phyloP scores from a whole-genome alignment of 371 early-diverging fungal genomes.

The Globomyces sp. region DNA sequence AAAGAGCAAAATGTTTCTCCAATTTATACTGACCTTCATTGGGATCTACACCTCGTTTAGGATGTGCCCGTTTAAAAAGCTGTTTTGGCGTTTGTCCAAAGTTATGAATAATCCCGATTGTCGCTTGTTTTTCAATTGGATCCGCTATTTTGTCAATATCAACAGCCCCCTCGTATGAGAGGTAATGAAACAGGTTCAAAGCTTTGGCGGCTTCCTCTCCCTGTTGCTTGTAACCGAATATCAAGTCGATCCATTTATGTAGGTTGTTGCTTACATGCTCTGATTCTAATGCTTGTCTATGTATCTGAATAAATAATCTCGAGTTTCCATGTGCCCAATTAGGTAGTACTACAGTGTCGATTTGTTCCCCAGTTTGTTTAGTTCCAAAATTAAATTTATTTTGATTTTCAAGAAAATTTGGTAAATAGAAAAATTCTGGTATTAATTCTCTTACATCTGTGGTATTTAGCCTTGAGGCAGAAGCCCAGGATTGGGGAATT shows the following conservation, averaged over 20 bases:
- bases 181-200: constrained; percentile 79
- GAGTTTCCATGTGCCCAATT: constrained; percentile 84
- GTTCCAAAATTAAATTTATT: constrained; percentile 44
- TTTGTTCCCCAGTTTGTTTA: constrained; percentile 70
- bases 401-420: constrained; percentile 30
- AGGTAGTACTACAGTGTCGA: constrained; percentile 75
- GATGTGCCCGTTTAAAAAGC: constrained; percentile 78
- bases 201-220: constrained; percentile 77
- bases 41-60: constrained; percentile 31
- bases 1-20: constrained; percentile 49
- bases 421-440: constrained; percentile 43
- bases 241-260: constrained; percentile 88
- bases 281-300: constrained; percentile 81
- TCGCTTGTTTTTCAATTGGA: constrained; percentile 75
- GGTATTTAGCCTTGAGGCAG: constrained; percentile 31
- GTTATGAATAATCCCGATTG: constrained; percentile 85
- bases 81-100: constrained; percentile 90
- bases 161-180: constrained; percentile 87
- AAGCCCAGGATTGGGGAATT: constrained; percentile 30
- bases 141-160: constrained; percentile 81
- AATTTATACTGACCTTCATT: constrained; percentile 49
- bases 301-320: constrained; percentile 72
- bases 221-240: constrained; percentile 88
- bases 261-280: constrained; percentile 78
- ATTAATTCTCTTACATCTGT: constrained; percentile 43